Evolutionary conservation across 805 yeast genomes (phyloP).

Genomic region (Hemisphaericaspora nanyangensis): DNA sequence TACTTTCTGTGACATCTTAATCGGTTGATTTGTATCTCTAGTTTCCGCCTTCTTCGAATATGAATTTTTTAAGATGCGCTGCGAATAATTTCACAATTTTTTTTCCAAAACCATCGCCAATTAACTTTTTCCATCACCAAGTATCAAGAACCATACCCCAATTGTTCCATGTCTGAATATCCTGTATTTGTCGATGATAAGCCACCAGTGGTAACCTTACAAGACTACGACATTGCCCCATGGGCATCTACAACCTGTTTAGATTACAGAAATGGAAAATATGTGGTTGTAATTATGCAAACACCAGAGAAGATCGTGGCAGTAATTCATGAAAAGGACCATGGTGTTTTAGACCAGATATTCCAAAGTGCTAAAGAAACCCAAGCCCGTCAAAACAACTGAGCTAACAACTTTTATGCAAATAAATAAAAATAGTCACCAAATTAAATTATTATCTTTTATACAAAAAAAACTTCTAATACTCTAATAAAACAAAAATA

Average conservation of each 20-base stretch:
- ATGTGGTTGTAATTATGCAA: conserved; percentile 45
- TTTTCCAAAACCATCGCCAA: neutral
- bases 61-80: neutral
- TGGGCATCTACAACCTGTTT: conserved; percentile 53
- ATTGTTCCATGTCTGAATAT: conserved; percentile 18
- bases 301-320: conserved; percentile 44
- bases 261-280: conserved; percentile 32
- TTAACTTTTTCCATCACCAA: too few species aligned
- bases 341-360: conserved; percentile 38
- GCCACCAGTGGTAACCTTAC: conserved; percentile 45
- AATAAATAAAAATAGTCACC: too few species aligned
- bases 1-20: conserved; percentile 20
- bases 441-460: too few species aligned
- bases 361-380: conserved; percentile 44
- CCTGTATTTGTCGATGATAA: conserved; percentile 43
- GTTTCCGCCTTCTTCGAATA: neutral
- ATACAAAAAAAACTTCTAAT: too few species aligned
- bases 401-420: too few species aligned
- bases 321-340: conserved; percentile 32
- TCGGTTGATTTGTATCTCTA: neutral
- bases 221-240: conserved; percentile 47
- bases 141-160: neutral
- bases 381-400: conserved; percentile 12
- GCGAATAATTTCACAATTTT: too few species aligned
- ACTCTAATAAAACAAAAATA: conserved; percentile 4